Conservation (phyloP, 371 early-diverging fungal genomes). For the Circinella umbellata region DNA sequence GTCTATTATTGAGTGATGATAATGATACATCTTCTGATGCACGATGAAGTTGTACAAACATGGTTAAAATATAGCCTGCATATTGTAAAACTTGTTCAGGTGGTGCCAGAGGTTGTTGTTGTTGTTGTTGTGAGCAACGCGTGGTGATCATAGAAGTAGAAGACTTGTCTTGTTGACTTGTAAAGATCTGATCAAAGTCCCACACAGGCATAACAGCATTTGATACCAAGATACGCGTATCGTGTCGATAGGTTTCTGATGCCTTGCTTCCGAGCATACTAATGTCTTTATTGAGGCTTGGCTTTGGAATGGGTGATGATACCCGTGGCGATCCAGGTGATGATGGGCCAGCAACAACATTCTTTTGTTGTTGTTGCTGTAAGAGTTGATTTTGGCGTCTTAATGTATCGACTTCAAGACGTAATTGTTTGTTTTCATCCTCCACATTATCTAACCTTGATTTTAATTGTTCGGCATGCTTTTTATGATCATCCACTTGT, state of each 20-base stretch:
- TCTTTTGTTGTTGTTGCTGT: conserved; percentile 22
- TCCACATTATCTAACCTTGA: conserved; percentile 49
- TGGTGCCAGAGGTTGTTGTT: conserved; percentile 1
- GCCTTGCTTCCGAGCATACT: conserved; percentile 52
- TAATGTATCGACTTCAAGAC: conserved; percentile 56
- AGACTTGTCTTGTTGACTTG: background rate
- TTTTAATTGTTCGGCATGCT: conserved; percentile 55
- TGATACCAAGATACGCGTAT: conserved; percentile 50
- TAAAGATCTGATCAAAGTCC: conserved; percentile 45
- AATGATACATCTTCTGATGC: background rate
- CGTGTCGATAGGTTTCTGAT: conserved; percentile 52
- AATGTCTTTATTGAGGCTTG: conserved; percentile 52
- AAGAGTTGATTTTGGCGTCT: conserved; percentile 46
- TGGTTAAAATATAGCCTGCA: conserved; percentile 36
- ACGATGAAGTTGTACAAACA: conserved; percentile 34
- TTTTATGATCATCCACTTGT: conserved; percentile 73
- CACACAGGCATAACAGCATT: conserved; percentile 55
- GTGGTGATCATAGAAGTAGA: background rate
- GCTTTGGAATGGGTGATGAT: conserved; percentile 40
- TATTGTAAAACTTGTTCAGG: conserved; percentile 13
- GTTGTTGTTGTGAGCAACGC: conserved; percentile 9
- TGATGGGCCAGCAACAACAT: conserved; percentile 12
- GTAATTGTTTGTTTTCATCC: conserved; percentile 64
- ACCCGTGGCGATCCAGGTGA: conserved; percentile 40
- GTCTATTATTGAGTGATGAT: too few relatives aligned